phyloP scores from a whole-genome alignment of 2,329 filamentous ascomycete genomes.

The Beauveria sp. region DNA sequence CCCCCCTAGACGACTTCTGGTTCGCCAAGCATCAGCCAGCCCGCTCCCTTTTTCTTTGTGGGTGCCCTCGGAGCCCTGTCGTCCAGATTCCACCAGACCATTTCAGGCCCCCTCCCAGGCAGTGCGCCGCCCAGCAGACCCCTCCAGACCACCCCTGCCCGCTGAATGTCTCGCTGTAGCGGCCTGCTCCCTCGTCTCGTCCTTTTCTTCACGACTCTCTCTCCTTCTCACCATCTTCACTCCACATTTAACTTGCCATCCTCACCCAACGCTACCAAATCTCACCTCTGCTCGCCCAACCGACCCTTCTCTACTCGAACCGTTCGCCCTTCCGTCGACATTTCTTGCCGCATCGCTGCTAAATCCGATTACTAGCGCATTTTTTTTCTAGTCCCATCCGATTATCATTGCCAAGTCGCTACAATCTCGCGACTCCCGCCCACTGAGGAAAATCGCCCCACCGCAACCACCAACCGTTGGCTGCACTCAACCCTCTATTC shows the following conservation, averaged over 20 bases:
- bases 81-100: background rate
- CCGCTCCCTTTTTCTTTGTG: background rate
- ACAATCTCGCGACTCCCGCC: background rate
- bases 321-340: background rate
- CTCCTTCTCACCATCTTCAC: conserved; percentile 9
- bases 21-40: background rate
- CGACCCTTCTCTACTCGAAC: background rate
- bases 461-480: conserved; percentile 5
- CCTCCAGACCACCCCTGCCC: background rate
- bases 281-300: conserved; percentile 2
- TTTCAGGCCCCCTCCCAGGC: background rate
- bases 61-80: background rate
- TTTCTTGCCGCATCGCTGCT: background rate
- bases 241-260: conserved; percentile 11
- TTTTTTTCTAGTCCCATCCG: background rate
- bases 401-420: background rate
- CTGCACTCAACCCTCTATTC: background rate
- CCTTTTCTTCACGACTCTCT: background rate
- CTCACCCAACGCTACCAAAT: conserved; percentile 1
- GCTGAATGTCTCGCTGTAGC: too few relatives aligned
- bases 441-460: conserved; percentile 4
- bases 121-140: background rate
- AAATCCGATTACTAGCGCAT: background rate
- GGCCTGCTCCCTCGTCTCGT: too few relatives aligned
- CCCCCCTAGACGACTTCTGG: background rate